Conservation (phyloP, 768 basidiomycete genomes). For the Hirschioporus abietinus region DNA sequence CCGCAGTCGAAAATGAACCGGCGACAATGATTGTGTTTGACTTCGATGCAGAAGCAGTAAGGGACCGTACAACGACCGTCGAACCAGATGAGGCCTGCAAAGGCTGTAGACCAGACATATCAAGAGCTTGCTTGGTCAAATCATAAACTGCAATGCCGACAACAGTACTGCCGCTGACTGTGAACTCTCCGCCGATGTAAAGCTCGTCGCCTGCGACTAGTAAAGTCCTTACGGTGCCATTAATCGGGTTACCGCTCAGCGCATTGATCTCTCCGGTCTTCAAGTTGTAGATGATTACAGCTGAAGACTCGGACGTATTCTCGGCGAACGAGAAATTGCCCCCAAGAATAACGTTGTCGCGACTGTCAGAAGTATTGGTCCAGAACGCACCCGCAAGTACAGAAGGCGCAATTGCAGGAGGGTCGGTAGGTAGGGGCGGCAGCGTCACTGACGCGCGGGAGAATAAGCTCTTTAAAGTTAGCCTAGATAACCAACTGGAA, state of each 20-base stretch:
- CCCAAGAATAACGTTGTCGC: slow-evolving; percentile 73
- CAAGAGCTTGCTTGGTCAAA: slow-evolving; percentile 59
- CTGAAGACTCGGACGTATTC: slow-evolving; percentile 37
- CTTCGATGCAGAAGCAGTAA: slow-evolving; percentile 58
- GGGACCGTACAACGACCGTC: slow-evolving; percentile 61
- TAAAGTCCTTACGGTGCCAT: slow-evolving; percentile 74
- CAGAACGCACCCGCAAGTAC: slow-evolving; percentile 87
- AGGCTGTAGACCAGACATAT: slow-evolving; percentile 48
- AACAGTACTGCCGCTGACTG: slow-evolving; percentile 40
- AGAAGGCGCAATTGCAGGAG: slow-evolving; percentile 65
- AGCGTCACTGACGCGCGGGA: slow-evolving; percentile 45
- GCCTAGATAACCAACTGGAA: slow-evolving; percentile 44
- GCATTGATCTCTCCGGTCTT: slow-evolving; percentile 41
- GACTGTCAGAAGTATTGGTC: slow-evolving; percentile 67
- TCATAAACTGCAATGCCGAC: slow-evolving; percentile 79
- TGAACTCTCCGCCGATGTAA: slow-evolving; percentile 85
- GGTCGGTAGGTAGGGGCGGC: slow-evolving; percentile 48
- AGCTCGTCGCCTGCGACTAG: slow-evolving; percentile 64
- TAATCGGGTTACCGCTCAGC: slow-evolving; percentile 56
- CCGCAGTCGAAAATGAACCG: slow-evolving; percentile 82
- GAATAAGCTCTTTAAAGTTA: slow-evolving; percentile 40
- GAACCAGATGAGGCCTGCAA: slow-evolving; percentile 52
- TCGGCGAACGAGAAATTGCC: slow-evolving; percentile 77
- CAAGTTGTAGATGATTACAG: slow-evolving; percentile 69
- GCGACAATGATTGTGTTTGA: slow-evolving; percentile 69